These are phyloP conservation scores for Haematococcus lacustris DNA, from an alignment of 139 green algal genomes.

Conservation along the genomic window DNA sequence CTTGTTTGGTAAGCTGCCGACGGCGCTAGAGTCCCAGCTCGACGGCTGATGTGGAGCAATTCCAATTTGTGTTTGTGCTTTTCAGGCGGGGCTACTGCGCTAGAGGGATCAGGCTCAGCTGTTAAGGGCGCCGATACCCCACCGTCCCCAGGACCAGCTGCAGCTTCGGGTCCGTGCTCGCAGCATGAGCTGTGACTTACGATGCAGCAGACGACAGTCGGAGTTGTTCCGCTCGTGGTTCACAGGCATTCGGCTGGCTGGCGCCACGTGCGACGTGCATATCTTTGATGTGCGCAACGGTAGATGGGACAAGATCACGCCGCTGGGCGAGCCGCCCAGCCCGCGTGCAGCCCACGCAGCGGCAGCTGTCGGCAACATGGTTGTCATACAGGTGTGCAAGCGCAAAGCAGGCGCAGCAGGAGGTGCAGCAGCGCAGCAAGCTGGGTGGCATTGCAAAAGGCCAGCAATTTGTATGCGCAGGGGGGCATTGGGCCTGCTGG, in stretches of 20 bases:
- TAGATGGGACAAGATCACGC: conserved; percentile 75
- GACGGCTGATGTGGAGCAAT: not conserved
- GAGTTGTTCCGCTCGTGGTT: too few species aligned
- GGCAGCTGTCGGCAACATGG: conserved; percentile 97
- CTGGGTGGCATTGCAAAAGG: too few species aligned
- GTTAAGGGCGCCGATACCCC: conserved; percentile 28
- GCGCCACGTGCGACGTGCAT: conserved; percentile 90
- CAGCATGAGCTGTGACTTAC: too few species aligned
- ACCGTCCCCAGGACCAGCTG: too few species aligned
- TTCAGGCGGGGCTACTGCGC: conserved; percentile 81
- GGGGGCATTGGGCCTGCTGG: conserved; percentile 90
- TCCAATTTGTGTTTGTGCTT: not conserved
- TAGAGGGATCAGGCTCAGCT: conserved; percentile 70
- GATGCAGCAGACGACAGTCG: not conserved
- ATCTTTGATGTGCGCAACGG: conserved; percentile 83
- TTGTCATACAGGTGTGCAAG: conserved; percentile 93
- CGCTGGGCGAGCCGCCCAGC: conserved; percentile 80
- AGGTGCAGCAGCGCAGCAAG: too few species aligned
- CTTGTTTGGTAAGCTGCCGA: conserved; percentile 84
- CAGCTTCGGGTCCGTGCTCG: too few species aligned
- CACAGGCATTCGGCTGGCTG: conserved; percentile 82
- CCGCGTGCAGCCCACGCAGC: conserved; percentile 91
- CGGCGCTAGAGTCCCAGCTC: too few species aligned
- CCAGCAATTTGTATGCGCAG: too few species aligned
- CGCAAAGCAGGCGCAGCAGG: too few species aligned